Conservation (phyloP, 257 asterid species). For the Primulina huaijiensis region DNA sequence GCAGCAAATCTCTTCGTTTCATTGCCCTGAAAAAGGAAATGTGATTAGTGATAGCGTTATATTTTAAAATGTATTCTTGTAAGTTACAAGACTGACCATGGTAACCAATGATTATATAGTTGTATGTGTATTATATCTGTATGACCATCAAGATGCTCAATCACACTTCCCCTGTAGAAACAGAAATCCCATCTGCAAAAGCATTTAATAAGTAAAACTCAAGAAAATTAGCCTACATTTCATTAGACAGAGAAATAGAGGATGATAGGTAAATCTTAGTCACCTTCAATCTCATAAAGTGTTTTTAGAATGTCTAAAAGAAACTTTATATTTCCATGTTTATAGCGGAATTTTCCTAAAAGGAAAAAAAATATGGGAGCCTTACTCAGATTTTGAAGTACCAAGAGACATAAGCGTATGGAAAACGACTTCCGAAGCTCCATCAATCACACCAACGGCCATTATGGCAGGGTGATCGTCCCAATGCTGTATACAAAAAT, state of each 20-base stretch:
- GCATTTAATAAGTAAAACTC: slow-evolving; percentile 10
- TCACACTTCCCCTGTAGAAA: slow-evolving; percentile 62
- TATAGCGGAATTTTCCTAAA: neutral
- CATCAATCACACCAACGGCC: slow-evolving; percentile 89
- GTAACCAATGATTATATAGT: slow-evolving; percentile 77
- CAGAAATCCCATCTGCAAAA: slow-evolving; percentile 89
- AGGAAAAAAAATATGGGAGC: neutral
- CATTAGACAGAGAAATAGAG: neutral
- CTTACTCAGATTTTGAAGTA: slow-evolving; percentile 86
- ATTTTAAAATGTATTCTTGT: slow-evolving; percentile 11
- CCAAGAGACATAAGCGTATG: slow-evolving; percentile 77
- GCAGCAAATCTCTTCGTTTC: slow-evolving; percentile 77
- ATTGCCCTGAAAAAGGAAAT: slow-evolving; percentile 54
- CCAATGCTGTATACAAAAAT: slow-evolving; percentile 43
- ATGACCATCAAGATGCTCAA: slow-evolving; percentile 91
- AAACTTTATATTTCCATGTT: neutral
- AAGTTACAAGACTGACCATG: slow-evolving; percentile 55
- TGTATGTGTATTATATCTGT: slow-evolving; percentile 80
- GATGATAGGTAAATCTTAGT: too few relatives aligned
- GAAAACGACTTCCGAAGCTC: slow-evolving; percentile 80
- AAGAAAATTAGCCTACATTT: neutral
- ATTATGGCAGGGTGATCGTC: slow-evolving; percentile 75
- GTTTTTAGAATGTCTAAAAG: neutral
- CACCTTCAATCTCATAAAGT: neutral
- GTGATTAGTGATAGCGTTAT: slow-evolving; percentile 22